phyloP scores from a whole-genome alignment of 495 filamentous ascomycete species.

The Xylaria flabelliformis region DNA sequence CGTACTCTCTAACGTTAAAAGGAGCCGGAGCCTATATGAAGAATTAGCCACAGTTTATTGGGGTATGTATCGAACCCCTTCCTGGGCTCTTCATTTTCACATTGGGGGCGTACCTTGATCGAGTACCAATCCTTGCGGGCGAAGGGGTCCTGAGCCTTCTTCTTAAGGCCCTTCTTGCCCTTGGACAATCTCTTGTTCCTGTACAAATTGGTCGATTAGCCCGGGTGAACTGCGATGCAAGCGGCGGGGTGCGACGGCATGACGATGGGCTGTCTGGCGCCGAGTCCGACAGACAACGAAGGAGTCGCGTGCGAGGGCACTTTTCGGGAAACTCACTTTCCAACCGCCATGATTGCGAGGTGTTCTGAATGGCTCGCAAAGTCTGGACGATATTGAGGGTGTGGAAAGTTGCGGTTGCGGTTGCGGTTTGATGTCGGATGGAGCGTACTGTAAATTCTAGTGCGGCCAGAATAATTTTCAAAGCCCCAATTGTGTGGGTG shows the following conservation, averaged over 20 bases:
- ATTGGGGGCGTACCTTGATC: conserved; percentile 74
- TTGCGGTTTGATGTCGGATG: conserved; percentile 38
- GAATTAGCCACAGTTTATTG: conserved; percentile 8
- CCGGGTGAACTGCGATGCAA: conserved; percentile 33
- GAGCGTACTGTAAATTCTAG: conserved; percentile 43
- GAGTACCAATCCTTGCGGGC: conserved; percentile 98
- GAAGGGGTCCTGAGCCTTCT: conserved; percentile 97
- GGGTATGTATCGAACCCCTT: too few relatives aligned
- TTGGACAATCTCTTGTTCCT: conserved; percentile 99
- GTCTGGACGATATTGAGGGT: conserved; percentile 38
- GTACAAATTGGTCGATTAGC: conserved; percentile 60
- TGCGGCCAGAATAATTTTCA: conserved; percentile 42
- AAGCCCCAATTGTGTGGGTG: conserved; percentile 40
- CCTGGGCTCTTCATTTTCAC: neutral
- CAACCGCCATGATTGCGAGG: conserved; percentile 86
- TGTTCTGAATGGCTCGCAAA: conserved; percentile 41
- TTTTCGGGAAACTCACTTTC: conserved; percentile 70
- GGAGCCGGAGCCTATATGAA: conserved; percentile 82
- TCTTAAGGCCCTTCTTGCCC: conserved; percentile 99
- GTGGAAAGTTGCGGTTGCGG: conserved; percentile 35
- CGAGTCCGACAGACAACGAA: conserved; percentile 28
- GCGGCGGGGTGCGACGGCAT: conserved; percentile 28
- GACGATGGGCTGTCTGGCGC: conserved; percentile 29
- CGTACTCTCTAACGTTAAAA: conserved; percentile 97
- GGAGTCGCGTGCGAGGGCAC: conserved; percentile 29